Percentiles rank a stretch among this genome's conserved stretches.
phyloP scores from a whole-genome alignment of 805 yeast species.

The Diddensiella caesifluorescens region DNA sequence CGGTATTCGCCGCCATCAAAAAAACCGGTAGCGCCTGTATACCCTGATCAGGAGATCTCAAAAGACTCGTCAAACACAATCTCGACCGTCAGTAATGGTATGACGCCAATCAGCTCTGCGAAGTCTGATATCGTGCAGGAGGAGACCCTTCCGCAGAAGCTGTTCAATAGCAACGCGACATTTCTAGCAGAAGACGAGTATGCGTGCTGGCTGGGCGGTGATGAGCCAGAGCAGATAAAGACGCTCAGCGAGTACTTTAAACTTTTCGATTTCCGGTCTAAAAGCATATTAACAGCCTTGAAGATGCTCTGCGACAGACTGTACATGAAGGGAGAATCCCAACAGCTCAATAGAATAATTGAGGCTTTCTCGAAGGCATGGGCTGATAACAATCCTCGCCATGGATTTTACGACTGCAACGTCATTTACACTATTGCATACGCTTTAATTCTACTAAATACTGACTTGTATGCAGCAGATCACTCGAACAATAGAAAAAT shows the following conservation, averaged over 20 bases:
- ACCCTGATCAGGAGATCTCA: too few species aligned
- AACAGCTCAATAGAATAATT: constrained; percentile 68
- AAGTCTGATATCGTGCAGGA: constrained; percentile 2
- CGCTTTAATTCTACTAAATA: constrained; percentile 65
- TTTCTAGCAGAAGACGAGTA: constrained; percentile 36
- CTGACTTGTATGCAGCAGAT: constrained; percentile 63
- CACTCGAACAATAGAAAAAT: constrained; percentile 30
- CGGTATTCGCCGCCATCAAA: background rate
- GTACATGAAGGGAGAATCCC: constrained; percentile 79
- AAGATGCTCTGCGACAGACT: constrained; percentile 56
- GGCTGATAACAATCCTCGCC: constrained; percentile 43
- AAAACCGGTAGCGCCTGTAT: background rate
- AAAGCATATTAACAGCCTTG: constrained; percentile 52
- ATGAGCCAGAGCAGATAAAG: constrained; percentile 23
- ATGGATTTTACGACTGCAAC: constrained; percentile 45
- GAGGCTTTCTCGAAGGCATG: constrained; percentile 65
- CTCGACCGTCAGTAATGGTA: background rate
- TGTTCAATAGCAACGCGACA: constrained; percentile 16
- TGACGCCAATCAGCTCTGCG: background rate
- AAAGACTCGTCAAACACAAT: too few species aligned
- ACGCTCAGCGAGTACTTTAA: constrained; percentile 36
- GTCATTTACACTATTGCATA: constrained; percentile 69
- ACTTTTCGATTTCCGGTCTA: constrained; percentile 40
- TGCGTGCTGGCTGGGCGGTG: constrained; percentile 38
- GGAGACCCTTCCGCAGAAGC: constrained; percentile 12